These are phyloP conservation scores for Nothomitra cinnamomea DNA, from an alignment of 2,329 filamentous ascomycete species.

Conservation along the genomic window DNA sequence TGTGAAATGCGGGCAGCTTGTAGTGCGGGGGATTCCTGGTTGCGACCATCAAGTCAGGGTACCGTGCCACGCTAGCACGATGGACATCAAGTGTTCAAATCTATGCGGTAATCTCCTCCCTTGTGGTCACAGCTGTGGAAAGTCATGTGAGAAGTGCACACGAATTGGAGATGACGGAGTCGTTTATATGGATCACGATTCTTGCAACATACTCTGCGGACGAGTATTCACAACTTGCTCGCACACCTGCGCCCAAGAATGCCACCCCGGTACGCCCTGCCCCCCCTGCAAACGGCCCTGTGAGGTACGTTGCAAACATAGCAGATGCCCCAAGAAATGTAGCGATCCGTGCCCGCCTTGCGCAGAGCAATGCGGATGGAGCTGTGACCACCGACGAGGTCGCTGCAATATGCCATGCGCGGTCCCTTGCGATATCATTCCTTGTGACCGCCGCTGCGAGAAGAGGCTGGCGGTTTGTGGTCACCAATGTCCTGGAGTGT, in stretches of 20 bases:
- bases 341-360: slow-evolving; percentile 45
- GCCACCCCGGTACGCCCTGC: slow-evolving; percentile 34
- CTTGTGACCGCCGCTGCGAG: slow-evolving; percentile 43
- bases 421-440: slow-evolving; percentile 49
- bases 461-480: slow-evolving; percentile 35
- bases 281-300: slow-evolving; percentile 32
- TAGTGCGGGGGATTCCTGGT: slow-evolving; percentile 31
- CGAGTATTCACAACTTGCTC: slow-evolving; percentile 35
- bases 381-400: slow-evolving; percentile 33
- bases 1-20: slow-evolving; percentile 31
- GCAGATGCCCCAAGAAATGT: slow-evolving; percentile 36
- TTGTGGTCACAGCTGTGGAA: slow-evolving; percentile 43
- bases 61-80: slow-evolving; percentile 25
- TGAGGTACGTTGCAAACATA: slow-evolving; percentile 39
- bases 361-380: slow-evolving; percentile 37
- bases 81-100: slow-evolving; percentile 29
- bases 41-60: slow-evolving; percentile 38
- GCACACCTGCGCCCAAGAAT: slow-evolving; percentile 34
- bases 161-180: slow-evolving; percentile 18
- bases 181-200: slow-evolving; percentile 25
- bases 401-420: slow-evolving; percentile 40
- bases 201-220: slow-evolving; percentile 33
- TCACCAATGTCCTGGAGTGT: slow-evolving; percentile 47
- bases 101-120: slow-evolving; percentile 28
- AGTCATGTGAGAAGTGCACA: slow-evolving; percentile 33